phyloP scores from a whole-genome alignment of 202 grass and related monocot species.

The Brachypodium distachyon region DNA sequence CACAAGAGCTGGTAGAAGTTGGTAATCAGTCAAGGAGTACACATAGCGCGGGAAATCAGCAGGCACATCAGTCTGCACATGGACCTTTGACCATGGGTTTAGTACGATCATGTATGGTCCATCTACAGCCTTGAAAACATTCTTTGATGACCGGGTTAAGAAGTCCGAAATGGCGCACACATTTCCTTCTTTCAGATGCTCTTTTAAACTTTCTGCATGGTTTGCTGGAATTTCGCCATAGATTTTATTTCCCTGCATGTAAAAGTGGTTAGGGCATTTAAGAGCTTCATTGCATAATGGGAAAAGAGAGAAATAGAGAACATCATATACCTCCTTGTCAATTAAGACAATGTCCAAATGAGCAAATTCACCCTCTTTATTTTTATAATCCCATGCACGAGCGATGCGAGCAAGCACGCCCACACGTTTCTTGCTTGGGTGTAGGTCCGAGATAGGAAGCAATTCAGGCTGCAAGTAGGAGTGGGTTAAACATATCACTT shows the following conservation, averaged over 20 bases:
- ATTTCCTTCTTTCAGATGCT: neutral
- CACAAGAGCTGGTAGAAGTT: neutral
- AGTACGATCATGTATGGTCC: neutral
- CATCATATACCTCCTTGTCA: neutral
- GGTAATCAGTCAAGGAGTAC: neutral
- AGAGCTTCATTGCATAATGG: too few relatives aligned
- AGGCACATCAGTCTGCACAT: neutral
- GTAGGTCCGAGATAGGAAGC: neutral
- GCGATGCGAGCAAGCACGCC: neutral
- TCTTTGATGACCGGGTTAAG: neutral
- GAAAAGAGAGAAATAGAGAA: too few relatives aligned
- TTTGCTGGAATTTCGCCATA: neutral
- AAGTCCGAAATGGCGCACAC: neutral
- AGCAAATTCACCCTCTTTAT: neutral
- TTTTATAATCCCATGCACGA: neutral
- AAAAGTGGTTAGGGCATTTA: too few relatives aligned
- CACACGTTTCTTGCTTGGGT: neutral
- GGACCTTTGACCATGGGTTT: neutral
- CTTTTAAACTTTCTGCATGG: neutral
- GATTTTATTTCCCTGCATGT: neutral
- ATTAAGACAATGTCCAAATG: neutral
- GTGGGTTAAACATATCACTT: neutral
- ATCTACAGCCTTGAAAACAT: neutral
- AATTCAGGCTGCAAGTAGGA: neutral
- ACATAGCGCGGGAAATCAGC: neutral